These are phyloP conservation scores for Leccinum boreale DNA, from an alignment of 768 basidiomycete genomes.

Conservation along the genomic window DNA sequence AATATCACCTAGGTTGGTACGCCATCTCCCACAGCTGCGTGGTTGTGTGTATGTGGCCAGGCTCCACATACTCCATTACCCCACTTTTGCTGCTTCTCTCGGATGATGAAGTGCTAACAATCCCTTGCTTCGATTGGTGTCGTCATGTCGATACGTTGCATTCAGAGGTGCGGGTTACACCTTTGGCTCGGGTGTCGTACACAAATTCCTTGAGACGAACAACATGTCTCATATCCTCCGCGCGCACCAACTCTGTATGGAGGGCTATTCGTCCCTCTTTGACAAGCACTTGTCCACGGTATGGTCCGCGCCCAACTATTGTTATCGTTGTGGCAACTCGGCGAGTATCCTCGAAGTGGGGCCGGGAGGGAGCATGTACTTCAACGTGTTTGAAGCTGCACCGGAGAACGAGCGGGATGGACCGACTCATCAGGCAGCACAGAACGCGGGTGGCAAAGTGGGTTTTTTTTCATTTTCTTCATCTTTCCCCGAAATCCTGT, in stretches of 20 bases:
- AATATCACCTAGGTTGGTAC: conserved; percentile 86
- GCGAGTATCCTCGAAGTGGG: conserved; percentile 96
- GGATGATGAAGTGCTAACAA: conserved; percentile 7
- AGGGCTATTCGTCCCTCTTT: conserved; percentile 96
- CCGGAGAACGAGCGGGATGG: conserved; percentile 97
- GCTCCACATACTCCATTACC: conserved; percentile 10
- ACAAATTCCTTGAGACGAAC: conserved; percentile 96
- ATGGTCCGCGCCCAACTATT: conserved; percentile 99
- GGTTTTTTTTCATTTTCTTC: background rate
- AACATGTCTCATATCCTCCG: conserved; percentile 96
- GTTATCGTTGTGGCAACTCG: conserved; percentile 96
- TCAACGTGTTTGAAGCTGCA: conserved; percentile 98
- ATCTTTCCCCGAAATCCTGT: too few relatives aligned
- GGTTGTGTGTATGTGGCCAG: conserved; percentile 3
- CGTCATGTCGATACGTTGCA: background rate
- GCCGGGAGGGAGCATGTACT: conserved; percentile 82
- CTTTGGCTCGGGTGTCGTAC: conserved; percentile 95
- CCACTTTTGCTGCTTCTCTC: conserved; percentile 10
- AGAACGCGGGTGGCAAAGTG: conserved; percentile 73
- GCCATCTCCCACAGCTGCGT: conserved; percentile 9
- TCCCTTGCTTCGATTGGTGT: conserved; percentile 3
- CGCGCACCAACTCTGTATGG: conserved; percentile 99
- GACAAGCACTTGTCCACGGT: conserved; percentile 95
- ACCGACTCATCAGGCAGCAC: conserved; percentile 72
- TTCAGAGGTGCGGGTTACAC: conserved; percentile 95